Evolutionary conservation across 331 rosid genomes (phyloP), one percentile per base, ranked within the genome.

Genomic region (Quercus lobata): DNA sequence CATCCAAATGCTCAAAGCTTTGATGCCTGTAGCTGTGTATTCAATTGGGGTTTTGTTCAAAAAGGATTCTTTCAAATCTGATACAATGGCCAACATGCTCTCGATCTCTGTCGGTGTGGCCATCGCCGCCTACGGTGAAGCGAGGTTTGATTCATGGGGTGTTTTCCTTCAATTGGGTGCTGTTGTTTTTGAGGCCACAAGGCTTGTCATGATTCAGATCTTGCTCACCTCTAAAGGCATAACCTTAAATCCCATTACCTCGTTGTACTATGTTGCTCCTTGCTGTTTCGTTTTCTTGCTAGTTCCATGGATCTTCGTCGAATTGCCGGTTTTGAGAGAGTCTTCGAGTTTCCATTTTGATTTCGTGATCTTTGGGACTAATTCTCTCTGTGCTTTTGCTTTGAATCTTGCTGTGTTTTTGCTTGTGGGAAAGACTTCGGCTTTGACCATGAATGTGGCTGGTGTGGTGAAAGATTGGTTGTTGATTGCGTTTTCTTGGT

Each of bases 391-490:
- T 11, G 98, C 98, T 0, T 94, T 94, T 24, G 97, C 98, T 1
- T 22, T 94, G 79, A 94, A 94, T 55, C 96, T 94, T 0, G 98
- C 98, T 0, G 98, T 94, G 12, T 94, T 94, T 49, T 84, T 94
- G 46, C 91, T 94, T 0, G 98, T 94, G 1, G 98, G 98, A 14
- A 94, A 94, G 73, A 94, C 98, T 0, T 92, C 97, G 1, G 98
- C 98, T 12, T 52, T 94, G 91, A 94, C 98, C 0, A 92, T 94
- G 98, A 94, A 94, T 79, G 98, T 92, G 30, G 98, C 98, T 21
- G 98, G 98, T 2, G 96, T 94, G 3, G 97, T 94, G 0, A 94
- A 94, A 79, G 98, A 94, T 60, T 94, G 98, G 98, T 72, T 94
- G 22, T 57, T 94, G 82, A 94, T 94, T 21, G 98, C 96, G 1